Base-by-base conservation (phyloP, 345 rosid species). In the Acer saccharum region DNA sequence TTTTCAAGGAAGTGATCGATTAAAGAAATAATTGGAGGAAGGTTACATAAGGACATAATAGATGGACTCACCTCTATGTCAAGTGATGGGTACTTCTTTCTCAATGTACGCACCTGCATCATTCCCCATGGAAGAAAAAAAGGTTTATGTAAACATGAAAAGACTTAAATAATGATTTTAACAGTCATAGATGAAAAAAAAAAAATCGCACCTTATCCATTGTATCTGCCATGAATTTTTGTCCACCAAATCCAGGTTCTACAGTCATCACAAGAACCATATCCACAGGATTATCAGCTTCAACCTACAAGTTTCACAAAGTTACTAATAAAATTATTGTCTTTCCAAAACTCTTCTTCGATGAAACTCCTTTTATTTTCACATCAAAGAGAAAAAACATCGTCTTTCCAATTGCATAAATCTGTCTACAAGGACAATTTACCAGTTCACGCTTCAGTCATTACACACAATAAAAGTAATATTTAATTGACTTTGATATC, bases 261-360 rank as follows among this genome's bases (percentile, higher is more conserved):
- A 93, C 95, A 5, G 98, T 93, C 98, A 95, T 93, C 74, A 95
- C 95, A 73, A 94, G 99, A 79, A 95, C 99, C 95, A 94, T 85
- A 78, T 94, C 97, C 50, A 96, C 98, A 0, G 93, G 93, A 83
- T 83, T 81, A 86, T 83, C 81, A 69, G 88, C 85, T 74, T 93
- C 93, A n/a, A 93, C 86, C 99, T 95, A 81, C 29, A 71, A 60
- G 13, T 58, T 44, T 25, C 32, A 13, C 44, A 29, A 63, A 44
- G 10, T 17, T 41, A 9, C 65, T 44, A 25, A 18, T 66, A 74
- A n/a, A 29, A 18, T 58, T 13, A 29, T 69, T 25, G 32, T 20
- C 35, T 55, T 25, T 48, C 18, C 43, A 52, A 55, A 14, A 54
- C 14, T 60, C 27, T 21, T 60, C 21, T 60, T 21, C 64, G 0